Evolutionary conservation across 2,329 filamentous ascomycete species (phyloP).

Genomic region (Periconia sp.): DNA sequence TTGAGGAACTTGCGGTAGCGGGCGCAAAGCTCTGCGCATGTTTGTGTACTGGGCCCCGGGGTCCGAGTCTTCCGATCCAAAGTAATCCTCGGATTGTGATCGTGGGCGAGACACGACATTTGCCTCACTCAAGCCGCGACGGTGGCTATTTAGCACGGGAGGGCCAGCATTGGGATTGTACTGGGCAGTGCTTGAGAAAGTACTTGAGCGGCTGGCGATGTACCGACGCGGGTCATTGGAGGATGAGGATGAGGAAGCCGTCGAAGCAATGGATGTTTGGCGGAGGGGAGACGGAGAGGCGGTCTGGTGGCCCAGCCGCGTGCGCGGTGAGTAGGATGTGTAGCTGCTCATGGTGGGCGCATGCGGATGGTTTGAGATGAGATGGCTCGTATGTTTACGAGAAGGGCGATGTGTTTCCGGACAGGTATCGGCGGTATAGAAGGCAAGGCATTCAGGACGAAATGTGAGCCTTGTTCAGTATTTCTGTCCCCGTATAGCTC

Average conservation of each 20-base stretch:
- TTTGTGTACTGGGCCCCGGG: slow-evolving; percentile 70
- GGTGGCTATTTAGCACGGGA: slow-evolving; percentile 57
- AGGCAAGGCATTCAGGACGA: neutral
- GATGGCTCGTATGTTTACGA: neutral
- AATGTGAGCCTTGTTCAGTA: neutral
- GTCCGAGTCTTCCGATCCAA: slow-evolving; percentile 43
- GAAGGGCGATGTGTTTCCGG: slow-evolving; percentile 4
- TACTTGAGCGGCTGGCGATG: slow-evolving; percentile 66
- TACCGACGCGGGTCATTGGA: slow-evolving; percentile 56
- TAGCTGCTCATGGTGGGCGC: slow-evolving; percentile 39
- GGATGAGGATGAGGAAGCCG: slow-evolving; percentile 66
- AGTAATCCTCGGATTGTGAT: slow-evolving; percentile 54
- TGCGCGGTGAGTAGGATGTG: slow-evolving; percentile 37
- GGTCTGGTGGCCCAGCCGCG: slow-evolving; percentile 42
- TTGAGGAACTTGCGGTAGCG: slow-evolving; percentile 35
- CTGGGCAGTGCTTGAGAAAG: slow-evolving; percentile 72
- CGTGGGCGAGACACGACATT: slow-evolving; percentile 59
- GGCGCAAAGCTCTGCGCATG: slow-evolving; percentile 75
- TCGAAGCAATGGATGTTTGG: slow-evolving; percentile 70
- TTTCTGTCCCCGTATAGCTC: neutral
- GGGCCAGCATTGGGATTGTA: slow-evolving; percentile 51
- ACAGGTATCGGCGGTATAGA: slow-evolving; percentile 1
- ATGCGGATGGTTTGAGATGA: neutral
- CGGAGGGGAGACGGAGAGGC: slow-evolving; percentile 52
- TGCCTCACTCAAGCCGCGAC: slow-evolving; percentile 75